Evolutionary conservation across 2,329 filamentous ascomycete genomes (phyloP).

Genomic region (Colletotrichum musae): DNA sequence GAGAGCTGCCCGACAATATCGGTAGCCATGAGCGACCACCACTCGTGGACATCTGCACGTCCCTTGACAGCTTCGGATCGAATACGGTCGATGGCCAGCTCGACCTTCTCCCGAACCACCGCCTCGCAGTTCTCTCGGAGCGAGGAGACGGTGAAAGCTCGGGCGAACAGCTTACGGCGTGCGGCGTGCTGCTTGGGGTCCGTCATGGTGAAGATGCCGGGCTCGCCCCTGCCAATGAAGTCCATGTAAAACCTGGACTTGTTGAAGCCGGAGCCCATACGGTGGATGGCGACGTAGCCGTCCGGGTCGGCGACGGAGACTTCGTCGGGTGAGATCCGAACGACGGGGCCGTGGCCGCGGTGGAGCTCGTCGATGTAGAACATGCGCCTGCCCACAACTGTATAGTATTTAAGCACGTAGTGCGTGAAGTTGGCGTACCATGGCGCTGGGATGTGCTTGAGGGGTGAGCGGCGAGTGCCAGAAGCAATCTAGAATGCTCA

Average conservation of each 20-base stretch:
- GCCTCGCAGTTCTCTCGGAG: conserved; percentile 49
- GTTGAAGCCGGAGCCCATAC: conserved; percentile 25
- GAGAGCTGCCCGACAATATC: conserved; percentile 68
- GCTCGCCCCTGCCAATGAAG: neutral
- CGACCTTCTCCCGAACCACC: conserved; percentile 53
- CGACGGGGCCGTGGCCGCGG: conserved; percentile 15
- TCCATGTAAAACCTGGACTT: conserved; percentile 20
- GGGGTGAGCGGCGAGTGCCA: neutral
- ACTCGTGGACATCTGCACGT: conserved; percentile 64
- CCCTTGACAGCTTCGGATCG: conserved; percentile 57
- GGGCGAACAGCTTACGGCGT: conserved; percentile 57
- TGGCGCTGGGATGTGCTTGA: conserved; percentile 29
- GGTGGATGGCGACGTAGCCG: conserved; percentile 27
- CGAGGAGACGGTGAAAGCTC: conserved; percentile 54
- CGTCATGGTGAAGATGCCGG: conserved; percentile 16
- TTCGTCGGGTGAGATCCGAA: conserved; percentile 30
- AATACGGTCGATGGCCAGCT: conserved; percentile 60
- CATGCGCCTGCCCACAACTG: conserved; percentile 21
- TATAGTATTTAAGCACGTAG: conserved; percentile 17
- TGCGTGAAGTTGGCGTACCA: conserved; percentile 32
- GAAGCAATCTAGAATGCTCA: too few relatives aligned
- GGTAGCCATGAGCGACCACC: conserved; percentile 68
- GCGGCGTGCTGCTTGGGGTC: conserved; percentile 24
- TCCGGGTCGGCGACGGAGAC: conserved; percentile 27
- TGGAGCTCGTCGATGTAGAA: conserved; percentile 26